Evolutionary conservation across 805 yeast genomes (phyloP).

Genomic region (Lipomyces kockii): DNA sequence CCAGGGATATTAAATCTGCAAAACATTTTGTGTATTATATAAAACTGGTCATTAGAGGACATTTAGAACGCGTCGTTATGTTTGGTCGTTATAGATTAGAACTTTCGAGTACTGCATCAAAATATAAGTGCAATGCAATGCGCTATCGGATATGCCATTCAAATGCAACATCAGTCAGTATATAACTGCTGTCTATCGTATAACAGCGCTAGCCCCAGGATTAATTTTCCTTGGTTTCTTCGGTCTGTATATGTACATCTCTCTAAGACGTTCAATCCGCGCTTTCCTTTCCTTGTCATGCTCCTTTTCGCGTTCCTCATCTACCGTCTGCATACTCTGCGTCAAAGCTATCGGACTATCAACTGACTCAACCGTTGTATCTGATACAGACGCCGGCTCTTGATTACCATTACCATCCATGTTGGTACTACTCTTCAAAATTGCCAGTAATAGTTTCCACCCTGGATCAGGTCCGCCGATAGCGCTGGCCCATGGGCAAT

Average conservation of each 20-base stretch:
- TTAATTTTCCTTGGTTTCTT: background rate
- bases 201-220: background rate
- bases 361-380: background rate
- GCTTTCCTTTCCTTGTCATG: slow-evolving; percentile 16
- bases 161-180: background rate
- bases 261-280: slow-evolving; percentile 21
- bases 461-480: slow-evolving; percentile 21
- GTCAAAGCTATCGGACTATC: background rate
- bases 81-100: background rate
- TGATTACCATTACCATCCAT: background rate
- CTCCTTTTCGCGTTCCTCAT: background rate
- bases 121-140: background rate
- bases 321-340: background rate
- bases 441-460: slow-evolving; percentile 25
- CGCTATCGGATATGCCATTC: background rate
- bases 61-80: background rate
- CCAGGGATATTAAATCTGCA: background rate
- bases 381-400: background rate
- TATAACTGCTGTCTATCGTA: background rate
- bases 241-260: slow-evolving; percentile 26
- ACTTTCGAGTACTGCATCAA: background rate
- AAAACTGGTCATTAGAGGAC: background rate
- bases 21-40: background rate
- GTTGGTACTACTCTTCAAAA: slow-evolving; percentile 10
- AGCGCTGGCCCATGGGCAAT: slow-evolving; percentile 36